Evolutionary conservation across 148 eudicot genomes (phyloP).

Genomic region (Heliosperma pusillum): DNA sequence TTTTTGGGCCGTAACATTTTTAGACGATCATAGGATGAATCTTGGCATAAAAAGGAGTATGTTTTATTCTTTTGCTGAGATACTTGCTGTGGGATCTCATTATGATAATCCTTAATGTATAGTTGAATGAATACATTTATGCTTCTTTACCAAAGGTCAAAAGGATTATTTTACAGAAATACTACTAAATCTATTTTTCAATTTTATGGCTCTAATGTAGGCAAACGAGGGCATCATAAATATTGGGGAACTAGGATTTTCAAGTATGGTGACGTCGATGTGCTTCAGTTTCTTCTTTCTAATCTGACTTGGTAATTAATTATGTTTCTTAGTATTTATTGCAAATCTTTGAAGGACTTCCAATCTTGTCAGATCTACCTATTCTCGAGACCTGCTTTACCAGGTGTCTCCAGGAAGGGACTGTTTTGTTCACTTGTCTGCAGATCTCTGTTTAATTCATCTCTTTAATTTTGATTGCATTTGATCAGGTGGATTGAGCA

Average conservation of each 20-base stretch:
- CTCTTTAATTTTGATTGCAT: constrained; percentile 10
- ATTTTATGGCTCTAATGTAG: constrained; percentile 38
- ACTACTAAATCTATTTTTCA: not conserved
- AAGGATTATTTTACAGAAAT: not conserved
- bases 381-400: not conserved
- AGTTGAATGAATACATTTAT: not conserved
- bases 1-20: too few species aligned
- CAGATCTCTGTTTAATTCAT: not conserved
- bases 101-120: not conserved
- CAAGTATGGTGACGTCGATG: constrained; percentile 89
- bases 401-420: not conserved
- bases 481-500: constrained; percentile 92
- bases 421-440: constrained; percentile 8
- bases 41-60: not conserved
- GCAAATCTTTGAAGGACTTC: constrained; percentile 8
- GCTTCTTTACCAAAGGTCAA: not conserved
- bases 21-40: not conserved
- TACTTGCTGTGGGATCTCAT: not conserved
- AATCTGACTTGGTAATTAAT: constrained; percentile 78
- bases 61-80: not conserved
- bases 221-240: constrained; percentile 93
- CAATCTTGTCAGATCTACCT: not conserved
- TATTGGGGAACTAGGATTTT: constrained; percentile 99
- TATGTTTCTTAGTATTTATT: constrained; percentile 5
- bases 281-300: constrained; percentile 91